Conservation (phyloP, 1,284 basidiomycete species). For the Ceratobasidium sp. region DNA sequence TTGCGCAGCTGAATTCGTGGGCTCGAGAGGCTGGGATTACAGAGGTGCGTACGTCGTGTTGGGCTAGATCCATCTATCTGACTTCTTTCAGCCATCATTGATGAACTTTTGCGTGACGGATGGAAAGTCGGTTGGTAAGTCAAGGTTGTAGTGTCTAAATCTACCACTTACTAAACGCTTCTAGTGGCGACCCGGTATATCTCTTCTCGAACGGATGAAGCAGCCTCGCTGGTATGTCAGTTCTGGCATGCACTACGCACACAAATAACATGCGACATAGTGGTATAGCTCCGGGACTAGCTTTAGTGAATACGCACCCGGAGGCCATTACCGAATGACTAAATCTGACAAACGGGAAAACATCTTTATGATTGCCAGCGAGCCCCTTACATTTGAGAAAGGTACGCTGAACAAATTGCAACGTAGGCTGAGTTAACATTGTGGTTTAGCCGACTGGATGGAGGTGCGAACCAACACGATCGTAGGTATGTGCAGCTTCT, state of each 20-base stretch:
- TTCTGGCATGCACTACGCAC: background rate
- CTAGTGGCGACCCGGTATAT: conserved; percentile 91
- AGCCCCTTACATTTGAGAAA: conserved; percentile 93
- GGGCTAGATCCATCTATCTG: background rate
- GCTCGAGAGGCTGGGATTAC: conserved; percentile 75
- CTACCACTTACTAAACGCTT: background rate
- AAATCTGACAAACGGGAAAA: conserved; percentile 96
- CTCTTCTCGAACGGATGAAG: conserved; percentile 88
- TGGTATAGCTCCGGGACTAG: conserved; percentile 96
- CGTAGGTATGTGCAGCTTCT: conserved; percentile 54
- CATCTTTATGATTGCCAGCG: conserved; percentile 93
- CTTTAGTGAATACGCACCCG: conserved; percentile 88
- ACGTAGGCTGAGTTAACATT: conserved; percentile 44
- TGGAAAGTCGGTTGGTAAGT: conserved; percentile 74
- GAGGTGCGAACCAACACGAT: conserved; percentile 95
- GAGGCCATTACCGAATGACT: conserved; percentile 92
- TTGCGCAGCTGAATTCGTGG: conserved; percentile 77
- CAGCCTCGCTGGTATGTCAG: conserved; percentile 77
- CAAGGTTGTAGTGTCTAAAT: background rate
- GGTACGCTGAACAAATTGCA: conserved; percentile 58
- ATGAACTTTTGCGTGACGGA: conserved; percentile 98
- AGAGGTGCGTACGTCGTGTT: conserved; percentile 58
- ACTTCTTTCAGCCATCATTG: conserved; percentile 71
- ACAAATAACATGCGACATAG: conserved; percentile 50
- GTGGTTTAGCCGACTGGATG: conserved; percentile 83